Conservation (phyloP, 106 monocot species). For the Allium cepa region DNA sequence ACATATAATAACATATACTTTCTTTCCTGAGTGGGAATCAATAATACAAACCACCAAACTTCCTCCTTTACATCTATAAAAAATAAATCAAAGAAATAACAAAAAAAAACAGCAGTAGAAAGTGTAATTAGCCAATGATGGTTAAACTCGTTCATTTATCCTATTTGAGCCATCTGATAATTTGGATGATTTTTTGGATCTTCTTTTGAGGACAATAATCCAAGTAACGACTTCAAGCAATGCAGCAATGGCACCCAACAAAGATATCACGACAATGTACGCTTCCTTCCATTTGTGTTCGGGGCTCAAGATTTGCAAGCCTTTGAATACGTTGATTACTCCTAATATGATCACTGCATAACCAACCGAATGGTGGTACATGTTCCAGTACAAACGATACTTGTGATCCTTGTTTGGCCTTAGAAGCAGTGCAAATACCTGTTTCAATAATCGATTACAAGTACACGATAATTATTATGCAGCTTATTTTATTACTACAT, state of each 20-base stretch:
- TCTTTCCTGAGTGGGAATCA: too few species aligned
- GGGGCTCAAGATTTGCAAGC: conserved; percentile 45
- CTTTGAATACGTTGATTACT: conserved; percentile 69
- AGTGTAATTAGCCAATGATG: not conserved
- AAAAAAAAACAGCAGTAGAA: not conserved
- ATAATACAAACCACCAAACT: conserved; percentile 1
- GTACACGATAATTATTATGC: not conserved
- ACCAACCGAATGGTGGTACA: conserved; percentile 64
- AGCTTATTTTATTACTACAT: too few species aligned
- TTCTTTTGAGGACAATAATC: conserved; percentile 41
- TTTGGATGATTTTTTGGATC: conserved; percentile 12
- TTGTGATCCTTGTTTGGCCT: conserved; percentile 82
- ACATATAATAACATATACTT: too few species aligned
- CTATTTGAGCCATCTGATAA: conserved; percentile 1
- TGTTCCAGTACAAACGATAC: conserved; percentile 60
- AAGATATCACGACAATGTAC: conserved; percentile 38
- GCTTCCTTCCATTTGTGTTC: conserved; percentile 48
- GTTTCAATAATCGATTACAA: not conserved
- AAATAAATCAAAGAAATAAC: not conserved
- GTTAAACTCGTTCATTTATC: not conserved
- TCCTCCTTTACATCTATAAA: not conserved
- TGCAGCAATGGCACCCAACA: conserved; percentile 38
- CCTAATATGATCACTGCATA: conserved; percentile 55
- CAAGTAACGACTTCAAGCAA: conserved; percentile 57
- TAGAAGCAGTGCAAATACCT: conserved; percentile 68